phyloP scores from a whole-genome alignment of 75 land plant genomes.

The Sequoiadendron giganteum region DNA sequence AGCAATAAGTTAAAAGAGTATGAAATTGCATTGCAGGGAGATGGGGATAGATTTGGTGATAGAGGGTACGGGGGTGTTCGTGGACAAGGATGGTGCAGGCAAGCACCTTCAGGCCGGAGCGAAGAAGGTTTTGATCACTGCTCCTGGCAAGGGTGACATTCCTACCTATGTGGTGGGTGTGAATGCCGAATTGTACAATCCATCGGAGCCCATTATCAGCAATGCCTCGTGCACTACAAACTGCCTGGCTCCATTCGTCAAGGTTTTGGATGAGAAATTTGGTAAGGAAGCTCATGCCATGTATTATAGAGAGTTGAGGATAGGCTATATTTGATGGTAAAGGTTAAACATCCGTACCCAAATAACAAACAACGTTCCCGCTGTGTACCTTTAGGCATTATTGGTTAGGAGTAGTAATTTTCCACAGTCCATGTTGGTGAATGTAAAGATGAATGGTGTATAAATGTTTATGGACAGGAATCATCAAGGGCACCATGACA shows the following conservation, averaged over 20 bases:
- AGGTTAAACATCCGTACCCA: no score
- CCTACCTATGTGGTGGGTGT: slow-evolving; percentile 98
- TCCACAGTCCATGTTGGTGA: no score
- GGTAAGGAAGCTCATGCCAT: slow-evolving; percentile 38
- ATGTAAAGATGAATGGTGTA: neutral
- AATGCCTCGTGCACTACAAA: slow-evolving; percentile 99
- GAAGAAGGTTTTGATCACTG: slow-evolving; percentile 98
- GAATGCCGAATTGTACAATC: slow-evolving; percentile 79
- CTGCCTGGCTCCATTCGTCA: slow-evolving; percentile 98
- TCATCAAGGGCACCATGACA: slow-evolving; percentile 99
- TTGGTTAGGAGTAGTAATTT: neutral
- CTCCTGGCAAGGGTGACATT: slow-evolving; percentile 99
- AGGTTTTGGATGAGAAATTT: slow-evolving; percentile 97
- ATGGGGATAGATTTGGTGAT: slow-evolving; percentile 89
- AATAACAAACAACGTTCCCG: no score
- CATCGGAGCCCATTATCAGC: slow-evolving; percentile 82
- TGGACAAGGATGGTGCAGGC: slow-evolving; percentile 97
- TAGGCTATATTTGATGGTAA: no score
- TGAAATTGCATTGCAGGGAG: slow-evolving; percentile 44
- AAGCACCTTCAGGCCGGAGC: slow-evolving; percentile 98
- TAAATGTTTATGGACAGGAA: slow-evolving; percentile 43
- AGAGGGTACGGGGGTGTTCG: slow-evolving; percentile 98
- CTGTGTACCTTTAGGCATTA: neutral
- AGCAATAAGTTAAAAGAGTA: no score
- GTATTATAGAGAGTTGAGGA: neutral